Percentiles rank a stretch among this genome's conserved stretches.
Conservation (phyloP, 345 rosid species). For the Anastatica hierochuntica region DNA sequence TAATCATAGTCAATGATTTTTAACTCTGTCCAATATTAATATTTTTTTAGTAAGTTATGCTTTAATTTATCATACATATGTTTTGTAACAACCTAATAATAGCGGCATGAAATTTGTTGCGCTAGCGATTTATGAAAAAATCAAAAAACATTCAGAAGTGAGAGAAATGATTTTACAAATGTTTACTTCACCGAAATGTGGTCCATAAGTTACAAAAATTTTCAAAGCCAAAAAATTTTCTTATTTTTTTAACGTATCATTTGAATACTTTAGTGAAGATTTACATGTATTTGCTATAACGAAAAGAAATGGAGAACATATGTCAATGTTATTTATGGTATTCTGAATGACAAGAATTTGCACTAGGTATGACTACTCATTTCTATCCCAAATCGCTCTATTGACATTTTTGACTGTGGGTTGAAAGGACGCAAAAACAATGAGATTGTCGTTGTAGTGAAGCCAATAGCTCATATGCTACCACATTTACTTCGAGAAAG, state of each 20-base stretch:
- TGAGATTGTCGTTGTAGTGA: too few species aligned
- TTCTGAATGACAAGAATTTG: neutral
- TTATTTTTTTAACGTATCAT: neutral
- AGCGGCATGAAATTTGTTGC: neutral
- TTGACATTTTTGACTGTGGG: too few species aligned
- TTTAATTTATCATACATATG: accelerated
- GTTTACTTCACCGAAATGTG: neutral
- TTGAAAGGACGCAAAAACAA: too few species aligned
- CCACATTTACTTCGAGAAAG: too few species aligned
- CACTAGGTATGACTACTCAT: neutral
- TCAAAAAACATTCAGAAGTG: neutral
- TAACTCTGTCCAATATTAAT: too few species aligned
- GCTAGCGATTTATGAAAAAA: neutral
- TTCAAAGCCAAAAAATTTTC: neutral
- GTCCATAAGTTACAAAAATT: neutral
- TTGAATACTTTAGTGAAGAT: neutral
- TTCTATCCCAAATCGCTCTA: neutral
- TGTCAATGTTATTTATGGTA: neutral
- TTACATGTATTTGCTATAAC: neutral
- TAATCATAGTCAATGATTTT: neutral
- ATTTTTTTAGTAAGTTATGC: too few species aligned
- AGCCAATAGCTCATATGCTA: too few species aligned
- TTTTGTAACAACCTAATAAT: neutral
- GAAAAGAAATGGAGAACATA: neutral
- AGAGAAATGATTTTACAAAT: neutral